Evolutionary conservation across 2,329 filamentous ascomycete genomes (phyloP), one percentile per base, ranked within the genome.

Genomic region (Colletotrichum sp.): DNA sequence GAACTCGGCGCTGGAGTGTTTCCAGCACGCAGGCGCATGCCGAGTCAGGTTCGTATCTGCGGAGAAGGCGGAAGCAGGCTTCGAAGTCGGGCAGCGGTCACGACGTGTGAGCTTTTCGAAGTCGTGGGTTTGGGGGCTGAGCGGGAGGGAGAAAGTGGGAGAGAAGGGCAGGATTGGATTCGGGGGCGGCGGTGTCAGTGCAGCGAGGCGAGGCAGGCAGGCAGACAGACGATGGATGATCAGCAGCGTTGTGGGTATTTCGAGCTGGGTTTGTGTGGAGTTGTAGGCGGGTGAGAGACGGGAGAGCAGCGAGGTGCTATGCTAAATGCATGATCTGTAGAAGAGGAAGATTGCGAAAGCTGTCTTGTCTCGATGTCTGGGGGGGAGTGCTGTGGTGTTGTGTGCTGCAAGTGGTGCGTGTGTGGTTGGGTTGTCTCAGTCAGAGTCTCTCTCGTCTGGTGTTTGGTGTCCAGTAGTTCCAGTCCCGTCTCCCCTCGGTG

Each of bases 381-480:
- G 21, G 55, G 59, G 30, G 68, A n/a, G 36, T 39, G 52, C 15
- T 49, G 67, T 62, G 28, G 49, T 71, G 72, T 36, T 66, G 49
- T 71, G 24, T 64, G 24, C 28, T 52, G 44, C 10, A 52, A 21
- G 39, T 63, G 44, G 64, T 72, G 69, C 16, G 63, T 72, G 62
- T 55, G 68, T 75, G 69, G 62, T 65, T 68, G 69, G 55, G 44
- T 49, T 75, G 73, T 75, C 73, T 75, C 73, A 75, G 73, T 71
- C 62, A 59, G 36, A 72, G 60, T 75, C 55, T 75, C 72, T 71
- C 34, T 62, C 34, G 67, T 64, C 62, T 64, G 66, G 32, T 69
- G 39, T 69, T 30, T 67, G 39, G 18, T 26, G 16, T 67, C 65
- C 44, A 66, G 34, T 66, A 26, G 24, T 44, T 36, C 44, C 16